Evolutionary conservation across 2,329 filamentous ascomycete species (phyloP).

Genomic region (Penicillium sp.): DNA sequence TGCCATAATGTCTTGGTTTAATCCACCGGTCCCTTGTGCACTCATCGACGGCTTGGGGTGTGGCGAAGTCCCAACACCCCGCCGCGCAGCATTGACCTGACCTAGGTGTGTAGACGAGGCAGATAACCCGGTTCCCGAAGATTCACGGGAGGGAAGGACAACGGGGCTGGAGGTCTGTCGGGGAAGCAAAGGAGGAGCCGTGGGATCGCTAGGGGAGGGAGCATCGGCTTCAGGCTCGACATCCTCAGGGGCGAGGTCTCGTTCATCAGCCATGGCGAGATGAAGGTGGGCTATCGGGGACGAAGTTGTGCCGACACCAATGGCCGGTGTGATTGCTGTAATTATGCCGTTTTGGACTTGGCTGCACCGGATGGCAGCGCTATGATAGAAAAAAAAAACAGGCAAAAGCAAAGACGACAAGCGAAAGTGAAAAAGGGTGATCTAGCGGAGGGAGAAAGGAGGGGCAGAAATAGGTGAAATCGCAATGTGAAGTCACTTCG

Average conservation of each 20-base stretch:
- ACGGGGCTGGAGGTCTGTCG: constrained; percentile 26
- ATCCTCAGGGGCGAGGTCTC: constrained; percentile 14
- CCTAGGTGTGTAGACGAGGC: constrained; percentile 82
- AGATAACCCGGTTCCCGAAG: constrained; percentile 55
- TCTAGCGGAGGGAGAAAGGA: constrained; percentile 5
- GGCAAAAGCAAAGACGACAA: background rate
- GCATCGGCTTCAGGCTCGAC: constrained; percentile 26
- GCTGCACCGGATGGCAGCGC: background rate
- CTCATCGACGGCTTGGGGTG: constrained; percentile 36
- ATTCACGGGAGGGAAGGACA: constrained; percentile 26
- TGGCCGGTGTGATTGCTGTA: constrained; percentile 20
- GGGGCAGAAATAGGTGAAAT: constrained; percentile 8
- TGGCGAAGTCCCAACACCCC: constrained; percentile 34
- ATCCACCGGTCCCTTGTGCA: constrained; percentile 46
- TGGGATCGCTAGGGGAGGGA: constrained; percentile 48
- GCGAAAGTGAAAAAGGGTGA: background rate
- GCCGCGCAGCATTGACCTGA: constrained; percentile 66
- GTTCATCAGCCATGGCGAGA: constrained; percentile 14
- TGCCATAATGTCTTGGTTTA: constrained; percentile 64
- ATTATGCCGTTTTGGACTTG: constrained; percentile 10
- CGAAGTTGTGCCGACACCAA: constrained; percentile 19
- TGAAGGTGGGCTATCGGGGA: background rate
- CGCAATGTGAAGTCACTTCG: constrained; percentile 11
- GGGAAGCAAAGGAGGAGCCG: constrained; percentile 26
- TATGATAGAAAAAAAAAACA: background rate